phyloP scores from a whole-genome alignment of 345 rosid genomes.

The Noccaea bulbosa region DNA sequence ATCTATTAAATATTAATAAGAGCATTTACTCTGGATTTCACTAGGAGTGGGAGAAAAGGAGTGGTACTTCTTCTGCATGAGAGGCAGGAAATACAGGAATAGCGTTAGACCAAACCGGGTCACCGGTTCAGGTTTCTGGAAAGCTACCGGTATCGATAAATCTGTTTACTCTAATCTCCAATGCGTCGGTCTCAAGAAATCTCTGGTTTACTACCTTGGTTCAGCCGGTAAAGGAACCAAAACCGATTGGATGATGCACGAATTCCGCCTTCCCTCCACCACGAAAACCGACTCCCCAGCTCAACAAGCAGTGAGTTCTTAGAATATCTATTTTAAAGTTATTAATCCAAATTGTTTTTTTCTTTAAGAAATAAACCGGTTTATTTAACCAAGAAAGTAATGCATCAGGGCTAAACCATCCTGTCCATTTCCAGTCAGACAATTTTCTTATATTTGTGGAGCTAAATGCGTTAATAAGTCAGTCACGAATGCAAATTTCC shows the following conservation, averaged over 20 bases:
- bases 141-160: slow-evolving; percentile 87
- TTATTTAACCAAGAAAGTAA: slow-evolving; percentile 4
- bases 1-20: not conserved
- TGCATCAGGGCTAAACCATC: slow-evolving; percentile 20
- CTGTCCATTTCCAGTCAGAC: slow-evolving; percentile 19
- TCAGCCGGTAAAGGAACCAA: slow-evolving; percentile 83
- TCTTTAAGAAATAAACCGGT: not conserved
- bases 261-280: slow-evolving; percentile 66
- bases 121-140: slow-evolving; percentile 88
- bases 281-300: slow-evolving; percentile 42
- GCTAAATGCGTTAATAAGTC: slow-evolving; percentile 16
- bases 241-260: slow-evolving; percentile 98
- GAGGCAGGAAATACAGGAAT: slow-evolving; percentile 83
- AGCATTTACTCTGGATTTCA: slow-evolving; percentile 1
- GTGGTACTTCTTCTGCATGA: slow-evolving; percentile 76
- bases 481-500: slow-evolving; percentile 22
- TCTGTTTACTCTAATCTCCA: slow-evolving; percentile 56
- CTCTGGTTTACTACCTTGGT: slow-evolving; percentile 73
- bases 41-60: slow-evolving; percentile 66
- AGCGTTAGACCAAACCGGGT: slow-evolving; percentile 83
- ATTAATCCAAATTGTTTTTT: not conserved
- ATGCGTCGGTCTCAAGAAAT: slow-evolving; percentile 80
- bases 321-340: not conserved
- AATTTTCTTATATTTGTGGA: not conserved
- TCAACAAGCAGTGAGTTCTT: slow-evolving; percentile 66